Conservation (phyloP, 2,329 filamentous ascomycete species). For the Fusarium sacchari region DNA sequence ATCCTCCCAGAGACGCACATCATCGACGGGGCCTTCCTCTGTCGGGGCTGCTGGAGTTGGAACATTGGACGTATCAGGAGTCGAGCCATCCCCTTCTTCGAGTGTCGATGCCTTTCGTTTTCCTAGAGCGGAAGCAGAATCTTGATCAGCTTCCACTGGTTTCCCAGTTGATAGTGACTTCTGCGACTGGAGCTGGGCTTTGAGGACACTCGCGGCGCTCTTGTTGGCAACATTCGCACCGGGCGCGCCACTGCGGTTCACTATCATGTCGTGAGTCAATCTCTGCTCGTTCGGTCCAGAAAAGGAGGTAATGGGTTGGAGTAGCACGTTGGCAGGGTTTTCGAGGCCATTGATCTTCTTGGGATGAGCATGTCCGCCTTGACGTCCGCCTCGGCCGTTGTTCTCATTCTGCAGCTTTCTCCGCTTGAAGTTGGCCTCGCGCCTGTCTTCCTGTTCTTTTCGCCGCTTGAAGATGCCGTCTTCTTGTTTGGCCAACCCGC, state of each 20-base stretch:
- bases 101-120: conserved; percentile 83
- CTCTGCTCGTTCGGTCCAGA: conserved; percentile 60
- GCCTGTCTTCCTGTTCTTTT: conserved; percentile 85
- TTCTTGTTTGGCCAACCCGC: conserved; percentile 90
- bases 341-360: conserved; percentile 48
- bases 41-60: conserved; percentile 55
- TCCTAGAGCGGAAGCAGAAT: conserved; percentile 63
- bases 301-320: conserved; percentile 59
- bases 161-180: conserved; percentile 36
- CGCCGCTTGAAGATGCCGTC: conserved; percentile 91
- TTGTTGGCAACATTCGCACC: conserved; percentile 88
- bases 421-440: conserved; percentile 81
- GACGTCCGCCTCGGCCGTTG: conserved; percentile 44
- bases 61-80: conserved; percentile 64
- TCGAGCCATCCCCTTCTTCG: conserved; percentile 70
- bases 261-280: conserved; percentile 88
- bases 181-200: conserved; percentile 74
- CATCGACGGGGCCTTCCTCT: conserved; percentile 78
- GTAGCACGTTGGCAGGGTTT: conserved; percentile 47
- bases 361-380: conserved; percentile 20
- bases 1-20: conserved; percentile 91
- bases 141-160: conserved; percentile 45
- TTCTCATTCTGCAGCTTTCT: conserved; percentile 75
- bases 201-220: conserved; percentile 89
- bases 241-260: conserved; percentile 74